phyloP scores from a whole-genome alignment of 2,329 filamentous ascomycete genomes.

The Pseudocercospora fijiensis region DNA sequence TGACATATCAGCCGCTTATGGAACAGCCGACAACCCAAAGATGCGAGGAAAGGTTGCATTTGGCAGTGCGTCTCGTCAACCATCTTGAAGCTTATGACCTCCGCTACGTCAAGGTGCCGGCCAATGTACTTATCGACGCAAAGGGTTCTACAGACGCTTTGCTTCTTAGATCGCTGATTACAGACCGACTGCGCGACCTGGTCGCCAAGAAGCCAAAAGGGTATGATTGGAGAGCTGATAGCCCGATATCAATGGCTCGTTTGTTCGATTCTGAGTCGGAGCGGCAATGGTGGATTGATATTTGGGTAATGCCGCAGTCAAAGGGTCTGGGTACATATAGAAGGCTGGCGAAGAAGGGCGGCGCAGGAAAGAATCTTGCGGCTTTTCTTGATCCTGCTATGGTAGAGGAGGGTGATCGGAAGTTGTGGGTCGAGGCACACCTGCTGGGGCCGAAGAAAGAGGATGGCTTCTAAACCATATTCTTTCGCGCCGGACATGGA shows the following conservation, averaged over 20 bases:
- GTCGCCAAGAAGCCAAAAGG: background rate
- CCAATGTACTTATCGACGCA: background rate
- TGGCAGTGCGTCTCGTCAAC: background rate
- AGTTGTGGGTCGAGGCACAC: conserved; percentile 1
- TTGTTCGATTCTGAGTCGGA: background rate
- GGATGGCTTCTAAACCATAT: background rate
- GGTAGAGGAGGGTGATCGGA: background rate
- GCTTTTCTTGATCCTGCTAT: background rate
- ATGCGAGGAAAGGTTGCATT: background rate
- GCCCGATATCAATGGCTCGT: background rate
- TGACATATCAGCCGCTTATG: background rate
- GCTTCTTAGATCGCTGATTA: background rate
- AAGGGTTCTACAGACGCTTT: background rate
- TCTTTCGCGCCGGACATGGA: background rate
- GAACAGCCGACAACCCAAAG: background rate
- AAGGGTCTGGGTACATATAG: background rate
- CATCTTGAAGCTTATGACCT: background rate
- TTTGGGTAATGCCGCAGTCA: conserved; percentile 3
- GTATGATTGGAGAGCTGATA: background rate
- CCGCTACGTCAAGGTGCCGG: background rate
- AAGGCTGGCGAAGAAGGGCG: background rate
- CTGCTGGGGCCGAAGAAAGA: background rate
- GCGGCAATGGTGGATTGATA: background rate
- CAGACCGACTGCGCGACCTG: background rate
- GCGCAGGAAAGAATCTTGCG: background rate